Conservation (phyloP, 2,329 filamentous ascomycete genomes). For the Tolypocladium endophyticum region DNA sequence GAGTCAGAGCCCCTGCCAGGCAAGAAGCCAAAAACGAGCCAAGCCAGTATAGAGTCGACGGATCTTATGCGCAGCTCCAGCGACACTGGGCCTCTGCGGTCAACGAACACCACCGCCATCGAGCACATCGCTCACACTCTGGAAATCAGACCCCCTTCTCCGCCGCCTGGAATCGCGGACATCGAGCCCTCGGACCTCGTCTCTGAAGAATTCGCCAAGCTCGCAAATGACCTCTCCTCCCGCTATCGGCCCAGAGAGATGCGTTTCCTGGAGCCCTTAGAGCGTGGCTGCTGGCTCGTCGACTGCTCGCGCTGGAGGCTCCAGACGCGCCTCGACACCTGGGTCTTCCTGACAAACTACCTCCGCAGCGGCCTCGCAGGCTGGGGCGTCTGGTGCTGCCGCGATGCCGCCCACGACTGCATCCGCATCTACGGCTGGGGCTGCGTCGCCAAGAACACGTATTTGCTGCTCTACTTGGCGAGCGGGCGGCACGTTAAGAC, state of each 20-base stretch:
- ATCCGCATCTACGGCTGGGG: conserved; percentile 73
- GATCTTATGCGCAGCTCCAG: conserved; percentile 17
- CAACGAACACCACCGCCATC: conserved; percentile 5
- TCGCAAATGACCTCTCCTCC: conserved; percentile 37
- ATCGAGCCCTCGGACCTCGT: conserved; percentile 41
- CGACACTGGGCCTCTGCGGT: conserved; percentile 13
- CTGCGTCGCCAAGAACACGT: conserved; percentile 59
- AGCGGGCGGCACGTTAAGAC: conserved; percentile 52
- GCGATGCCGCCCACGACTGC: conserved; percentile 26
- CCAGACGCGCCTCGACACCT: conserved; percentile 40
- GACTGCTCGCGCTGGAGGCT: conserved; percentile 44
- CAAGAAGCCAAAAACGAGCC: conserved; percentile 14
- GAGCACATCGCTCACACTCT: conserved; percentile 20
- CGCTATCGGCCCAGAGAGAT: conserved; percentile 38
- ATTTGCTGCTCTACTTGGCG: conserved; percentile 63
- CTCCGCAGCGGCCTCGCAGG: conserved; percentile 49
- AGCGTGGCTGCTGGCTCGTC: conserved; percentile 72
- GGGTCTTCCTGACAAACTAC: conserved; percentile 51
- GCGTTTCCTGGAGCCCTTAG: conserved; percentile 37
- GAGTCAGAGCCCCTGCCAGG: conserved; percentile 19
- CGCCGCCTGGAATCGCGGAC: conserved; percentile 34
- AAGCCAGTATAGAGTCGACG: conserved; percentile 4
- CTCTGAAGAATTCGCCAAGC: conserved; percentile 42
- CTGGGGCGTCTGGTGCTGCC: conserved; percentile 54
- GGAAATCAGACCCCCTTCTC: conserved; percentile 44